These are phyloP conservation scores for Penicillium samsonianum DNA, from an alignment of 495 filamentous ascomycete species.

Conservation along the genomic window DNA sequence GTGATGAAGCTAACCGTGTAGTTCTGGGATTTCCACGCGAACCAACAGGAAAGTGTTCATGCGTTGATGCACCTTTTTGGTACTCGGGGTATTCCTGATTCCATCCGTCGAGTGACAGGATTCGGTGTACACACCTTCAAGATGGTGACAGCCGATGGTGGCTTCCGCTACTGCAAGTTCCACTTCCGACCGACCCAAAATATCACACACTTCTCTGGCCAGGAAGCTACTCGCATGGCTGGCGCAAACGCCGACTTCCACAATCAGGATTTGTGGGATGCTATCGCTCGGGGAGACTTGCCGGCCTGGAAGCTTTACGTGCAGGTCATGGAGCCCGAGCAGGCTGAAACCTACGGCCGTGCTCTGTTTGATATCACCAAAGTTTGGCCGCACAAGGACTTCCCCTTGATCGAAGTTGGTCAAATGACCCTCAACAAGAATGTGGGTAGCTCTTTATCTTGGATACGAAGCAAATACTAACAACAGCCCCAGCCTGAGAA, in stretches of 20 bases:
- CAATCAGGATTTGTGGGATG: slow-evolving; percentile 38
- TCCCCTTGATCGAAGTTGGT: slow-evolving; percentile 43
- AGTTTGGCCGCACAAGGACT: slow-evolving; percentile 43
- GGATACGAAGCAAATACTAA: slow-evolving; percentile 25
- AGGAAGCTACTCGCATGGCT: slow-evolving; percentile 54
- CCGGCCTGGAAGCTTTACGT: slow-evolving; percentile 41
- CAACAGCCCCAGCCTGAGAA: slow-evolving; percentile 30
- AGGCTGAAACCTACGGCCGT: slow-evolving; percentile 34
- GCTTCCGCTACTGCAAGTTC: slow-evolving; percentile 63
- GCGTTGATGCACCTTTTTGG: slow-evolving; percentile 69
- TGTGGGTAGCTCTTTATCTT: slow-evolving; percentile 15
- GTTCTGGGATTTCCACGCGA: slow-evolving; percentile 57
- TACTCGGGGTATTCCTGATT: slow-evolving; percentile 63
- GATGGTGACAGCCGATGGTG: slow-evolving; percentile 54
- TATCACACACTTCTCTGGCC: slow-evolving; percentile 53
- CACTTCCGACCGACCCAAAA: slow-evolving; percentile 64
- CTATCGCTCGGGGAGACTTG: slow-evolving; percentile 34
- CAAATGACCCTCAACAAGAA: slow-evolving; percentile 44
- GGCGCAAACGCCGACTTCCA: slow-evolving; percentile 47
- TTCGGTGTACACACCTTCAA: slow-evolving; percentile 70
- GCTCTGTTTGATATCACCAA: slow-evolving; percentile 50
- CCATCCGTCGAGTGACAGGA: slow-evolving; percentile 62
- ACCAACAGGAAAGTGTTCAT: slow-evolving; percentile 52
- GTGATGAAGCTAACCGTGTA: slow-evolving; percentile 8
- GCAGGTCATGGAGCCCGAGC: slow-evolving; percentile 49